Evolutionary conservation across 495 filamentous ascomycete genomes (phyloP).

Genomic region (Lasiosphaeriaceae sp.): DNA sequence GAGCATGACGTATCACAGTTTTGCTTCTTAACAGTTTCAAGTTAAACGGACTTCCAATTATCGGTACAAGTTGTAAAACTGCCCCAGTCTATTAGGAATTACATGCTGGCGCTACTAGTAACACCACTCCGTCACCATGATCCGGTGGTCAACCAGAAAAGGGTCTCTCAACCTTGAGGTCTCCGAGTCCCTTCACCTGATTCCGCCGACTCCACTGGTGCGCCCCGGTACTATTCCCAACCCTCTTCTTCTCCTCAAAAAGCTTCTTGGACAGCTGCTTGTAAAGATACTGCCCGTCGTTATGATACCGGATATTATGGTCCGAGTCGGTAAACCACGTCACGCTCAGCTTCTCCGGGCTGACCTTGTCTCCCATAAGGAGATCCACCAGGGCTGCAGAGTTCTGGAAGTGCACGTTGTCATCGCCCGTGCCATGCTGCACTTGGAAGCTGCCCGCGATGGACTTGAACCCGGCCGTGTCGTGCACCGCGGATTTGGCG

Average conservation of each 20-base stretch:
- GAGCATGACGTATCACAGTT: too few species aligned
- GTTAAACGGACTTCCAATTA: too few species aligned
- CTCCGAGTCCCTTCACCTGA: too few species aligned
- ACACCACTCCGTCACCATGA: too few species aligned
- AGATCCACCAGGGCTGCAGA: slow-evolving; percentile 48
- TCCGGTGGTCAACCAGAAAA: too few species aligned
- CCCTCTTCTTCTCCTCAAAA: slow-evolving; percentile 24
- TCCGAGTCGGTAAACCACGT: slow-evolving; percentile 53
- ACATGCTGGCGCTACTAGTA: too few species aligned
- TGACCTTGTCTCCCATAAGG: slow-evolving; percentile 44
- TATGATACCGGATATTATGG: slow-evolving; percentile 48
- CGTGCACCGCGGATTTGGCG: slow-evolving; percentile 38
- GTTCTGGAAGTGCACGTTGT: slow-evolving; percentile 61
- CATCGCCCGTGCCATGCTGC: slow-evolving; percentile 55
- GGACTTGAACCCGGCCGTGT: slow-evolving; percentile 47
- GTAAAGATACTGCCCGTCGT: slow-evolving; percentile 43
- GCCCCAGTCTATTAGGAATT: too few species aligned
- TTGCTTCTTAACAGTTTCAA: too few species aligned
- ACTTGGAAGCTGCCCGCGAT: slow-evolving; percentile 49
- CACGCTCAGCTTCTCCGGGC: slow-evolving; percentile 48
- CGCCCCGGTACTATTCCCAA: background rate
- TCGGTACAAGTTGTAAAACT: too few species aligned
- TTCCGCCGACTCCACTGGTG: slow-evolving; percentile 22
- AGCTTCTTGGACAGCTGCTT: slow-evolving; percentile 44
- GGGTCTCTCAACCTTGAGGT: too few species aligned